Evolutionary conservation across 1,284 basidiomycete species (phyloP), one percentile per base, ranked within the genome.

Genomic region (Microbotryomycetes sp.): DNA sequence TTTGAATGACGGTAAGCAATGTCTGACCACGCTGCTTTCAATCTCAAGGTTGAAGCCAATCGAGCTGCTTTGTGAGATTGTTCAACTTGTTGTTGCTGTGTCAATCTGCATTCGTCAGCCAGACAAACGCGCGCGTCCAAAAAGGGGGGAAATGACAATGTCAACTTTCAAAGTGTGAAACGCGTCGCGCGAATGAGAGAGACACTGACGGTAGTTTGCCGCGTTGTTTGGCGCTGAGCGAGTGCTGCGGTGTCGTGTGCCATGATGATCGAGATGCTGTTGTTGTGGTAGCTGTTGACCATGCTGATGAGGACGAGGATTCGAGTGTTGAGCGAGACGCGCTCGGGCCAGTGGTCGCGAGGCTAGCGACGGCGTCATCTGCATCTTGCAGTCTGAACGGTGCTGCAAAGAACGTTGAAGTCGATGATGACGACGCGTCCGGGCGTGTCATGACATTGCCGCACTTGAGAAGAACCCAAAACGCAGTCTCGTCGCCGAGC

Each of bases 21-120:
- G 47, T 66, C 65, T 30, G 47, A 45, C 62, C 61, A 66, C 1
- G 59, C 54, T 31, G 63, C 62, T 7, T 54, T 58, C 2, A 66
- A 28, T 23, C 47, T 46, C 1, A 60, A 30, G 0, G 62, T 66
- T 16, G 56, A 42, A 12, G 36, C 36, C 36, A 42, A 19, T 19
- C 36, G 36, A 12, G 36, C 36, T 19, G 36, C 36, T 19, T 42
- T 42, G 36, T 42, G 36, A 12, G 36, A 42, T 19, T 19, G 9
- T 19, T 42, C 36, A 42, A 42, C 12, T 19, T 42, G 12, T 42
- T 42, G 36, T 42, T 42, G 36, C 36, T 19, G 9, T 19, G 36
- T 42, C 36, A 42, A 12, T 9, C 36, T 42, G 19, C 19, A n/a
- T n/a, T n/a, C n/a, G n/a, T n/a, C n/a, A n/a, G n/a, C n/a, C n/a